These are phyloP conservation scores for Kwoniella pini DNA, from an alignment of 768 basidiomycete species.

Conservation along the genomic window DNA sequence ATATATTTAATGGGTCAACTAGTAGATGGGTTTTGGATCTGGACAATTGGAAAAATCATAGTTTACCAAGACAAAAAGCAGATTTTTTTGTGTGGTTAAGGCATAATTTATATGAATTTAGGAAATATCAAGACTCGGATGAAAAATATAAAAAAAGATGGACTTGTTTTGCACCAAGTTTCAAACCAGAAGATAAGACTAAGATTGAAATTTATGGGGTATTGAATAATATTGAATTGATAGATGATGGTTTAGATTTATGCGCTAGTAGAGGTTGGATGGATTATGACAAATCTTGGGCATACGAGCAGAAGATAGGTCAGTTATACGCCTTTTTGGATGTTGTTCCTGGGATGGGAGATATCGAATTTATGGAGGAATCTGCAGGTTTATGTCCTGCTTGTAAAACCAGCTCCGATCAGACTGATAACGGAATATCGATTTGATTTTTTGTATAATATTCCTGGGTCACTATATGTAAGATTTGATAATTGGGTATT, in stretches of 20 bases:
- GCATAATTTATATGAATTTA: background rate
- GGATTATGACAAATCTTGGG: background rate
- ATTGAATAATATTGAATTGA: background rate
- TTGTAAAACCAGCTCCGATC: conserved; percentile 5
- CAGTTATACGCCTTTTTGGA: background rate
- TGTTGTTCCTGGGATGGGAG: background rate
- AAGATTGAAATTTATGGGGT: background rate
- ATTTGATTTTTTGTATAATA: too few species aligned
- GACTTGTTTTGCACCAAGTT: background rate
- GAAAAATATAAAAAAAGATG: background rate
- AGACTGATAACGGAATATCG: too few species aligned
- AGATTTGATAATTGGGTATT: too few species aligned
- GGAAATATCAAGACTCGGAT: background rate
- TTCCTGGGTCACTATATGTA: too few species aligned
- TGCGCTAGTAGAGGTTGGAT: background rate
- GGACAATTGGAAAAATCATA: background rate
- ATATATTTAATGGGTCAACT: conserved; percentile 1
- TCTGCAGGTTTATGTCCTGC: conserved; percentile 4
- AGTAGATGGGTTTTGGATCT: background rate
- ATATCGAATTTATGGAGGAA: background rate
- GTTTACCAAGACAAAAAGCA: background rate
- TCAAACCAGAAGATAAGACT: background rate
- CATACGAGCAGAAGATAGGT: background rate
- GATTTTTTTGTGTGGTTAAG: background rate
- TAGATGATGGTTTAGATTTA: background rate